phyloP scores from a whole-genome alignment of 768 basidiomycete species.

The Arthromyces matolae region DNA sequence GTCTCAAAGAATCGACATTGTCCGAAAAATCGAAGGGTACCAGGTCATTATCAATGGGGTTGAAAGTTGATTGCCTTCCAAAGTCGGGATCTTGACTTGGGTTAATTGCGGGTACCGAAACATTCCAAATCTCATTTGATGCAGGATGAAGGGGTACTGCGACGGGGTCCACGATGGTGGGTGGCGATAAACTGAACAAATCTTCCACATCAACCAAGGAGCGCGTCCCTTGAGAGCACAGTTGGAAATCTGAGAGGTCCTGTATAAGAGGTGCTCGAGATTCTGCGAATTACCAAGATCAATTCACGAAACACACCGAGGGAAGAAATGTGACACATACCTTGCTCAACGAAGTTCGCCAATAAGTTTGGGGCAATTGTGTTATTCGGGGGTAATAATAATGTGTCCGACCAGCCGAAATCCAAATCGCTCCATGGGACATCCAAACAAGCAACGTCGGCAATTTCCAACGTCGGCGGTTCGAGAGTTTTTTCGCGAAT shows the following conservation, averaged over 20 bases:
- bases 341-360: background rate
- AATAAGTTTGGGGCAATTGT: background rate
- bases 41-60: background rate
- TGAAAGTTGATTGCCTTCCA: no score
- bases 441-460: background rate
- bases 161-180: background rate
- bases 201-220: background rate
- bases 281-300: no score
- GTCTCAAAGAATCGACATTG: background rate
- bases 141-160: background rate
- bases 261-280: background rate
- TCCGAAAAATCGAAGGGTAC: background rate
- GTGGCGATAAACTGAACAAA: background rate
- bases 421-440: background rate
- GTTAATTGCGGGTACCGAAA: background rate
- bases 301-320: no score
- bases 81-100: background rate
- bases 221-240: background rate
- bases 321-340: no score
- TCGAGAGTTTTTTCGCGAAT: background rate
- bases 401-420: background rate
- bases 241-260: background rate
- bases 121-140: background rate
- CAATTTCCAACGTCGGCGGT: background rate
- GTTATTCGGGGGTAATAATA: background rate